Base-by-base conservation (phyloP, 2,329 filamentous ascomycete genomes). In the Fusarium sp. region DNA sequence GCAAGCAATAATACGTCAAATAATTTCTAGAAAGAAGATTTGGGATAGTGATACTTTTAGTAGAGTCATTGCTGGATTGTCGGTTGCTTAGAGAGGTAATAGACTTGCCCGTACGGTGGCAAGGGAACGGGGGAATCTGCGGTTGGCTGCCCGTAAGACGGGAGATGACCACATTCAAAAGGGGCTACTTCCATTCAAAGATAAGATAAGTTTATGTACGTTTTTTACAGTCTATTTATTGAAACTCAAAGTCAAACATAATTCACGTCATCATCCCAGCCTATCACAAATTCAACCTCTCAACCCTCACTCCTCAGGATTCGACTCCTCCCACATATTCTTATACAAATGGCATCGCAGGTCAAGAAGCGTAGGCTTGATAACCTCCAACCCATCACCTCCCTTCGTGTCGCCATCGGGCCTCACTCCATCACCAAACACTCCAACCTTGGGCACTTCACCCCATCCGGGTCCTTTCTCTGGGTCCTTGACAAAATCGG, bases 401-500 rank as follows among this genome's bases (percentile, higher is more conserved):
- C 60, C 31, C 13, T 31, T 29, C 1, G 62, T 47, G 1, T 64
- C 62, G 24, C 64, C 52, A 7, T 62, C 73, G 10, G 74, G 64
- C 20, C 52, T 67, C 1, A 71, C 75, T 0, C 77, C 78, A 2
- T 58, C 77, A 1, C 79, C 79, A 47, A 80, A 72, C 2, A 79
- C 56, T 5, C 72, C 76, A 6, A 81, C 60, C 14, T 71, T 58
- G 0, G 79, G 75, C 13, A 73, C 66, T 3, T 62, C 24, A 5
- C 29, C 54, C 79, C 80, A 80, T 1, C 79, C 79, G 0, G 78
- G 78, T 0, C 80, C 79, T 0, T 13, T 18, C 2, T 22, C 18
- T 0, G 79, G 80, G 35, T 80, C 52, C 50, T 76, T 80, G 8
- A 79, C 75, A 47, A 81, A 81, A 37, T 70, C 66, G 1, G 78